Conservation (phyloP, 2,329 filamentous ascomycete genomes). For the Blumeria hordei region DNA sequence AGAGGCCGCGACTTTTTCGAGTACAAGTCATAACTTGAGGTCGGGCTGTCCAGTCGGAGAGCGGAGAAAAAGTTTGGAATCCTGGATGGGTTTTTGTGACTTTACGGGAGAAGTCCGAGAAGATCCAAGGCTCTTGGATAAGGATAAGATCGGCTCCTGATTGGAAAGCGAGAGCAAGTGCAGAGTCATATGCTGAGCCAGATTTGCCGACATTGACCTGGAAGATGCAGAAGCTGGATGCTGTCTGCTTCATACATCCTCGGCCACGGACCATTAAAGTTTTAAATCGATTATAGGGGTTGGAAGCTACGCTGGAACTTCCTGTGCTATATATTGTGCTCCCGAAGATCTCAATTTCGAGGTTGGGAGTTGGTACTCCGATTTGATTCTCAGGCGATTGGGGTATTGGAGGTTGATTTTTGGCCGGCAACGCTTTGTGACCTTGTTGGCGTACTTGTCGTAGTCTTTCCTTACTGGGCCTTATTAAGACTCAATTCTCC, state of each 20-base stretch:
- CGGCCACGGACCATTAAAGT: not conserved
- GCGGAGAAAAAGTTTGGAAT: not conserved
- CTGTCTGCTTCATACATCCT: not conserved
- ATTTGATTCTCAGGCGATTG: not conserved
- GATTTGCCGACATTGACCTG: not conserved
- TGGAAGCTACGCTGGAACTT: not conserved
- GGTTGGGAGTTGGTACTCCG: not conserved
- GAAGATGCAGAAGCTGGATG: not conserved
- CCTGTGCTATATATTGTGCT: not conserved
- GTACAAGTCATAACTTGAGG: not conserved
- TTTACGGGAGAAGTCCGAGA: not conserved
- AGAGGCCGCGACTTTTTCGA: not conserved
- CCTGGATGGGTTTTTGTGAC: not conserved
- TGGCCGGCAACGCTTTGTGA: too few species aligned
- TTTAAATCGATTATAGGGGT: not conserved
- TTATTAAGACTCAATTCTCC: not conserved
- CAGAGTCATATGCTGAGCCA: not conserved
- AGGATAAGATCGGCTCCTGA: not conserved
- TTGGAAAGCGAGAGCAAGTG: not conserved
- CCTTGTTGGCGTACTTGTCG: not conserved
- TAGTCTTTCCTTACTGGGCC: not conserved
- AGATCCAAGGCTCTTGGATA: not conserved
- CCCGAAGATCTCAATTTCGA: not conserved
- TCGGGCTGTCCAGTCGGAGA: not conserved
- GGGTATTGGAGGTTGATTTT: not conserved